phyloP scores from a whole-genome alignment of 495 filamentous ascomycete species.

The Glonium stellatum region DNA sequence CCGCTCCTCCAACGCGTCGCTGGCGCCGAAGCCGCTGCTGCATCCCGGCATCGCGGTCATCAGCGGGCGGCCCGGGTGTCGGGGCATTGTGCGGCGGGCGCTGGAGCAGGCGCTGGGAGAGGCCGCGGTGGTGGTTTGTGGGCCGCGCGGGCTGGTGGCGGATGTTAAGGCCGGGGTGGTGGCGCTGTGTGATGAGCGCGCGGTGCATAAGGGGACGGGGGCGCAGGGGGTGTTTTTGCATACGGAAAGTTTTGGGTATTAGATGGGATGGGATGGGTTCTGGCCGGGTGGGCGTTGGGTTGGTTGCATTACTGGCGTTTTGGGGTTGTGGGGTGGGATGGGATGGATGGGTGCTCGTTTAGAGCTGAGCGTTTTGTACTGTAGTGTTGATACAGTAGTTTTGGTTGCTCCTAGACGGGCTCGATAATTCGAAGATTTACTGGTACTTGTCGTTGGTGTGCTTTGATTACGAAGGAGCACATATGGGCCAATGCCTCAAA shows the following conservation, averaged over 20 bases:
- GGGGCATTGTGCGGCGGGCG: slow-evolving; percentile 44
- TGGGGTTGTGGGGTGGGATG: no score
- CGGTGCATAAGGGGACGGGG: slow-evolving; percentile 83
- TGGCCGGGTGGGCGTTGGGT: not conserved
- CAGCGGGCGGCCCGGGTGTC: slow-evolving; percentile 41
- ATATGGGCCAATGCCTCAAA: no score
- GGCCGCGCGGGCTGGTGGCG: slow-evolving; percentile 59
- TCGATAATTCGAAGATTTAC: no score
- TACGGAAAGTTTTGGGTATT: slow-evolving; percentile 40
- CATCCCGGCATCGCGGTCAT: slow-evolving; percentile 29
- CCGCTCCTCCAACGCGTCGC: slow-evolving; percentile 13
- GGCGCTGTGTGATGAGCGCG: slow-evolving; percentile 71
- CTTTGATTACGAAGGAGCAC: no score
- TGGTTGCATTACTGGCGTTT: not conserved
- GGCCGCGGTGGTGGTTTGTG: slow-evolving; percentile 76
- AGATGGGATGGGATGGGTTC: not conserved
- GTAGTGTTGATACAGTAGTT: no score
- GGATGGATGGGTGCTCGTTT: not conserved
- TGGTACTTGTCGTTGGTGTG: no score
- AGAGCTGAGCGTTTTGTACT: not conserved
- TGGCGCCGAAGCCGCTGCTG: slow-evolving; percentile 17
- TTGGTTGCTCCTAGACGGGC: no score
- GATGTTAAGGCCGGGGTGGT: slow-evolving; percentile 61
- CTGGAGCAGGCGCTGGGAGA: slow-evolving; percentile 75
- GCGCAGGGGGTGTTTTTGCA: slow-evolving; percentile 66